Base-by-base conservation (phyloP, 441 rosid species). In the Bruguiera hainesii region DNA sequence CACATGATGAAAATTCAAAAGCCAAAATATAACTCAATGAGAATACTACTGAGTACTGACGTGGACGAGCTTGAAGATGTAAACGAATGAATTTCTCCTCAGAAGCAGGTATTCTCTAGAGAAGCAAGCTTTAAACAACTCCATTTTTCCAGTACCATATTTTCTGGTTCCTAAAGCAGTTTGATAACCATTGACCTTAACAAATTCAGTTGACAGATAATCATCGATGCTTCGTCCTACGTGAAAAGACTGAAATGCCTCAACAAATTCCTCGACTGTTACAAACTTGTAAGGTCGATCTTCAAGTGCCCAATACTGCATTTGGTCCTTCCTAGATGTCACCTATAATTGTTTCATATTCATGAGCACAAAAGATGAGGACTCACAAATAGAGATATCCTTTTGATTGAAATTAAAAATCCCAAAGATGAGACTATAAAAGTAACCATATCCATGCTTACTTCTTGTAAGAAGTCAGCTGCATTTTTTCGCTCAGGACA, bases 391-490 rank as follows among this genome's bases (percentile, higher is more conserved):
- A 42, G 48, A 42, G 16, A 42, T 11, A 11, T 42, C 48, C 15
- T 39, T 2, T 23, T 42, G 5, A 42, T 42, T 13, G 48, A 42
- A 42, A 42, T 42, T 13, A 2, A 3, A 42, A 25, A 26, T 61
- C 28, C 33, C 20, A 21, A 64, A 20, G 10, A 49, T 1, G 30
- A 59, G 31, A 11, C 0, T 9, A n/a, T 8, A 15, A 37, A 20
- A 20, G 48, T 42, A 42, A 29, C 9, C 46, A 56, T 7, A 50
- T 50, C 18, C 7, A 6, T 15, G 55, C 82, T 67, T 70, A 85
- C 96, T 76, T 91, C 95, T 65, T 89, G 98, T 65, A 89, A 71
- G 81, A 87, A 91, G 69, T 91, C 94, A 42, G 98, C 93, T 21
- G 82, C 83, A 5, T 89, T 89, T 79, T 89, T 91, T 75, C 98